A percentile compares a stretch with the other conserved stretches of the same genome.
phyloP scores from a whole-genome alignment of 495 filamentous ascomycete genomes.

The Clavariopsis aquatica region DNA sequence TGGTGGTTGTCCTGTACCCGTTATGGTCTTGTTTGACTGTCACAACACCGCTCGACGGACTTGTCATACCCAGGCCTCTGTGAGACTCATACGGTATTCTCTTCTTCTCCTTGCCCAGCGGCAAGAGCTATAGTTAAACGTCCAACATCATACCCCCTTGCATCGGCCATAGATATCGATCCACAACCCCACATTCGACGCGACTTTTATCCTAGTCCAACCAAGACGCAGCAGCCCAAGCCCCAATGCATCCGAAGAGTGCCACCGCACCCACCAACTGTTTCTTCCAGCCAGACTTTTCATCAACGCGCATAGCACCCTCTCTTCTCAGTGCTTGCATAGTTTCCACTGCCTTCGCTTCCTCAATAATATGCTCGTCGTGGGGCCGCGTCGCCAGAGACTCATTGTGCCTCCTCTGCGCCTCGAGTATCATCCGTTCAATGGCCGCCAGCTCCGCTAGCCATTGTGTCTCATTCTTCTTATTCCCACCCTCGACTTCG shows the following conservation, averaged over 20 bases:
- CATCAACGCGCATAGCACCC: conserved; percentile 63
- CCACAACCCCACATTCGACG: not conserved
- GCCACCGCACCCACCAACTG: conserved; percentile 65
- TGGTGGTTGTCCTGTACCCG: too few species aligned
- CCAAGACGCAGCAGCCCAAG: conserved; percentile 65
- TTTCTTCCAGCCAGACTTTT: conserved; percentile 69
- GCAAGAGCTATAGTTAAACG: too few species aligned
- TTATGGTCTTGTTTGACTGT: too few species aligned
- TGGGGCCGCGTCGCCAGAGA: conserved; percentile 28
- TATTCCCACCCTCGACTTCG: conserved; percentile 65
- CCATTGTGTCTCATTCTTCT: conserved; percentile 36
- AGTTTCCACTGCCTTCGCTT: conserved; percentile 29
- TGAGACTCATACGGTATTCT: too few species aligned
- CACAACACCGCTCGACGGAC: too few species aligned
- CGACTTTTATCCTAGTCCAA: conserved; percentile 14
- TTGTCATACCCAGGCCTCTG: too few species aligned
- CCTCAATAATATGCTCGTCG: conserved; percentile 47
- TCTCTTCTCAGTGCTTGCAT: conserved; percentile 45
- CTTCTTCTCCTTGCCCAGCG: too few species aligned
- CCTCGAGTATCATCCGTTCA: conserved; percentile 36
- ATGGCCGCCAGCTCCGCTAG: conserved; percentile 35
- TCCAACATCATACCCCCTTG: too few species aligned
- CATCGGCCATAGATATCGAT: not conserved
- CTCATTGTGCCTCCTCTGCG: conserved; percentile 39
- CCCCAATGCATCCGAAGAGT: conserved; percentile 64